Evolutionary conservation across 345 rosid genomes (phyloP), one percentile per base, ranked within the genome.

Genomic region (Camelina laxa): DNA sequence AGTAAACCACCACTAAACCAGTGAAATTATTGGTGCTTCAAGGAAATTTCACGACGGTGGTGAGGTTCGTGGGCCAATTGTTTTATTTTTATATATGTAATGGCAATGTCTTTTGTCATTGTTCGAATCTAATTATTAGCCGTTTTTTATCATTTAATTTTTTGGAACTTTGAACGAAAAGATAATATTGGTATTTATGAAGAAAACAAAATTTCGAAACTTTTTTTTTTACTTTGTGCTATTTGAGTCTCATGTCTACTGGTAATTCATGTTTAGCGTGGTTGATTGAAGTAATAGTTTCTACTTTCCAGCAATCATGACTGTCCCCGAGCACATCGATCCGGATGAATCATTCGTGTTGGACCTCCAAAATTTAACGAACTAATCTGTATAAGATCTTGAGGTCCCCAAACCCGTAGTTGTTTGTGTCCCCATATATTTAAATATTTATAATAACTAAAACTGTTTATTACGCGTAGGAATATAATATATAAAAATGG

Each of bases 241-340:
- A 22, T 63, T 45, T 2, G 22, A 11, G 19, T n/a, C 39, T 81
- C 75, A 76, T 58, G 87, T 41, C 13, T 42, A 31, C 49, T 11
- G 50, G 56, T 8, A 63, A 59, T 41, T 79, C 76, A 63, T 13
- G 64, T 44, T 69, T 69, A 35, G 74, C 54, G 47, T 73, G 75
- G 59, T 72, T 65, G 24, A 84, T 72, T 65, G 24, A 84, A 78
- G 71, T 82, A 42, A 81, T 74, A 81, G 45, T 75, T 82, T 9
- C 81, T 27, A 27, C 30, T 27, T 27, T 27, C 30, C 30, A 27
- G 30, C 30, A 27, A 27, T 27, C 30, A 27, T 27, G 30, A 27
- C 30, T 27, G 30, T 27, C 30, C 30, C 5, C 30, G 5, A 27
- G 30, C 30, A 27, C 30, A 27, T 27, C 30, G 30, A 27, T 27